Evolutionary conservation across 2,329 filamentous ascomycete genomes (phyloP).

Genomic region (Xylaria sp.): DNA sequence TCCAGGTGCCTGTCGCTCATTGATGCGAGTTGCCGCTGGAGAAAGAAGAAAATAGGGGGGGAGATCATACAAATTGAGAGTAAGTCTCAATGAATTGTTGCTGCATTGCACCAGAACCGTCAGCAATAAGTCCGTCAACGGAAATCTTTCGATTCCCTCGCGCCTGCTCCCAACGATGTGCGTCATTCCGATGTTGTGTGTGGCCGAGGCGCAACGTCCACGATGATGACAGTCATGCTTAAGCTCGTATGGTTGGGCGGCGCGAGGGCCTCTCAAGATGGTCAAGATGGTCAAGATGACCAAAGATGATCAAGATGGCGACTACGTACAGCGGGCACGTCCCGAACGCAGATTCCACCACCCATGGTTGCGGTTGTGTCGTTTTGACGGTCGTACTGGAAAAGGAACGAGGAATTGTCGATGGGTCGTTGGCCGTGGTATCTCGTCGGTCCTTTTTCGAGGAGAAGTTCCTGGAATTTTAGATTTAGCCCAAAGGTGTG

Average conservation of each 20-base stretch:
- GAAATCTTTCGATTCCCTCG: constrained; percentile 79
- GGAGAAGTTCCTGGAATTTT: constrained; percentile 31
- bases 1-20: too few species aligned
- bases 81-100: constrained; percentile 91
- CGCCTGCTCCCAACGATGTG: constrained; percentile 67
- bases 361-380: constrained; percentile 75
- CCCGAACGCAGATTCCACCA: constrained; percentile 83
- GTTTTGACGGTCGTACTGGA: constrained; percentile 37
- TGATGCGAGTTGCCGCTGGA: too few species aligned
- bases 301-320: constrained; percentile 47
- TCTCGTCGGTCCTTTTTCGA: constrained; percentile 21
- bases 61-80: constrained; percentile 65
- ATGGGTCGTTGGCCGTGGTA: constrained; percentile 27
- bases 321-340: constrained; percentile 76
- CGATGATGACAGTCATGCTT: too few species aligned
- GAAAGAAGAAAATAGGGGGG: too few species aligned
- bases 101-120: constrained; percentile 64
- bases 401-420: constrained; percentile 25
- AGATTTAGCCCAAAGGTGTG: constrained; percentile 34
- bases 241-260: constrained; percentile 29
- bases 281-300: constrained; percentile 23
- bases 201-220: constrained; percentile 26
- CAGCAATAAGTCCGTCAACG: constrained; percentile 78
- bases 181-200: constrained; percentile 31
- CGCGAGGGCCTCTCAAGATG: constrained; percentile 36